These are phyloP conservation scores for Fusarium graminum DNA, from an alignment of 2,329 filamentous ascomycete species.

Conservation along the genomic window DNA sequence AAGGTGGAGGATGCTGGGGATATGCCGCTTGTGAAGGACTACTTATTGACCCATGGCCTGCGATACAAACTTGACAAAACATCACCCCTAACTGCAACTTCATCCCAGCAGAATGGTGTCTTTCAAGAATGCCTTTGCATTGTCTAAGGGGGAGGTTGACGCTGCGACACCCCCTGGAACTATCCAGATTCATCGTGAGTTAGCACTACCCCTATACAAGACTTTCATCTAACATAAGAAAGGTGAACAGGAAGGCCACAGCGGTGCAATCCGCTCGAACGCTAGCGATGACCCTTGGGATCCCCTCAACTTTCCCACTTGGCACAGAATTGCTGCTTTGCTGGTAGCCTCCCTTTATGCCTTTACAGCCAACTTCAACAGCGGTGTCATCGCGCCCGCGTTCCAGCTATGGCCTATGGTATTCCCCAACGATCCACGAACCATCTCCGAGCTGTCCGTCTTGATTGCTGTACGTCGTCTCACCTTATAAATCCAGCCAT, in stretches of 20 bases:
- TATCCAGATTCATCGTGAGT: slow-evolving; percentile 25
- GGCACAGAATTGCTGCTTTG: slow-evolving; percentile 52
- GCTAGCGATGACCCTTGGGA: slow-evolving; percentile 51
- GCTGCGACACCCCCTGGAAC: slow-evolving; percentile 31
- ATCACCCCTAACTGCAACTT: slow-evolving; percentile 3
- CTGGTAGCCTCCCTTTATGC: slow-evolving; percentile 50
- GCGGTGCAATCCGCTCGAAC: neutral
- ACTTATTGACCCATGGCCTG: slow-evolving; percentile 16
- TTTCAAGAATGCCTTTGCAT: slow-evolving; percentile 20
- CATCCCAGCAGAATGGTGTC: slow-evolving; percentile 11
- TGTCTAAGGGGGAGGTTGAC: slow-evolving; percentile 28
- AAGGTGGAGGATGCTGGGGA: slow-evolving; percentile 17
- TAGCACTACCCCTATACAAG: accelerated
- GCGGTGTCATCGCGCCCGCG: slow-evolving; percentile 51
- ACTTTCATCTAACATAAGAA: accelerated
- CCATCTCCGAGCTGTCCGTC: slow-evolving; percentile 47
- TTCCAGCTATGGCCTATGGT: slow-evolving; percentile 51
- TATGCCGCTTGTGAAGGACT: neutral
- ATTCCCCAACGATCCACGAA: slow-evolving; percentile 48
- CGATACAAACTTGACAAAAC: neutral
- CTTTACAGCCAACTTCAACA: slow-evolving; percentile 53
- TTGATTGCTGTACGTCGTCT: slow-evolving; percentile 49
- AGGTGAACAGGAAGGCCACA: slow-evolving; percentile 23
- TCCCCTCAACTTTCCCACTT: slow-evolving; percentile 53
- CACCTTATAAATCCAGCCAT: accelerated